These are phyloP conservation scores for Jackrogersella multiformis DNA, from an alignment of 495 filamentous ascomycete genomes.

Conservation along the genomic window DNA sequence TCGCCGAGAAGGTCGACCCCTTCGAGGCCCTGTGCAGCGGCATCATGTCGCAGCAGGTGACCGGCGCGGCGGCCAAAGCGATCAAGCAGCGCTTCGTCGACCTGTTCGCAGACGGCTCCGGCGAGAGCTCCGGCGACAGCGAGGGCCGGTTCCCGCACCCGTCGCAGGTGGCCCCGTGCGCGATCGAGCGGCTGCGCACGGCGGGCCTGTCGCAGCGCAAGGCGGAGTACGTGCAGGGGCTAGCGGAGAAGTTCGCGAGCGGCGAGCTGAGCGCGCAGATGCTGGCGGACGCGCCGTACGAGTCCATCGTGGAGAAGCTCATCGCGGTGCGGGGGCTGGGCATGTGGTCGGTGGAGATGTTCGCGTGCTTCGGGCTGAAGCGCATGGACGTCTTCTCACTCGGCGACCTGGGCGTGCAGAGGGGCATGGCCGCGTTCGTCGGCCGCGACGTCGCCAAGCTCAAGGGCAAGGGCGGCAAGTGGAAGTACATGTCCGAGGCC, in stretches of 20 bases:
- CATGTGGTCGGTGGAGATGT: constrained; percentile 96
- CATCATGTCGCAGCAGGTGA: constrained; percentile 97
- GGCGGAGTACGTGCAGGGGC: constrained; percentile 89
- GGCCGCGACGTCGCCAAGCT: constrained; percentile 84
- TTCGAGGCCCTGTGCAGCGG: constrained; percentile 83
- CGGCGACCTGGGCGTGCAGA: constrained; percentile 93
- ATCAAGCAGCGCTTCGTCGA: constrained; percentile 87
- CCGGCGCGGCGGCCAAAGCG: constrained; percentile 85
- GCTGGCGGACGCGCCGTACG: constrained; percentile 80
- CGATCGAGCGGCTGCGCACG: constrained; percentile 73
- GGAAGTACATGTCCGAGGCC: constrained; percentile 94
- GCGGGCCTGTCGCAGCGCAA: constrained; percentile 92
- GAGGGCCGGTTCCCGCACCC: constrained; percentile 75
- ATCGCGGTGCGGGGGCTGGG: constrained; percentile 89
- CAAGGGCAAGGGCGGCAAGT: constrained; percentile 88
- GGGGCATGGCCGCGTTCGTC: constrained; percentile 88
- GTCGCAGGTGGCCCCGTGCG: constrained; percentile 67
- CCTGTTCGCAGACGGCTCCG: constrained; percentile 74
- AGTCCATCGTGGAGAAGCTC: constrained; percentile 82
- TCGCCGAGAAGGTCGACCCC: constrained; percentile 86
- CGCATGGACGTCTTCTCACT: constrained; percentile 91
- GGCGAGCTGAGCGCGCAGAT: constrained; percentile 79
- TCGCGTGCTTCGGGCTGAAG: constrained; percentile 90
- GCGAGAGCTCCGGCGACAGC: too few relatives aligned
- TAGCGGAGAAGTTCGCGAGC: constrained; percentile 79